These are phyloP conservation scores for Phaseolus lunatus DNA, from an alignment of 306 rosid species.

Conservation along the genomic window DNA sequence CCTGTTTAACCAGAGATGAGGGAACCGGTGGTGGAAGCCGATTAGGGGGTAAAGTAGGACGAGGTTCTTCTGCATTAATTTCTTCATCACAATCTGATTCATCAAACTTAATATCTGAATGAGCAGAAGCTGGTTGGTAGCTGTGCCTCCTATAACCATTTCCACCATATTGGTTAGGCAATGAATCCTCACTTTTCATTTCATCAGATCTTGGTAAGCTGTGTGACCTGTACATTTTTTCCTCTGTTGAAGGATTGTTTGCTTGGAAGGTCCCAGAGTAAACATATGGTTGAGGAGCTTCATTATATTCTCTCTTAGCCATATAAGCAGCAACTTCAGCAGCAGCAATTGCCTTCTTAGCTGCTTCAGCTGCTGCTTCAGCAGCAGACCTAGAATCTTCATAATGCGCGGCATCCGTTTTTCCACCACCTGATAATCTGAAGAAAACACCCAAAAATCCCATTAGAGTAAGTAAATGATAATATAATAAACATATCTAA, in stretches of 20 bases:
- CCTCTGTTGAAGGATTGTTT: constrained; percentile 45
- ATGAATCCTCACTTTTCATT: constrained; percentile 46
- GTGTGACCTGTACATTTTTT: constrained; percentile 48
- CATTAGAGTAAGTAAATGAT: neutral
- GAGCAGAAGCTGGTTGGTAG: constrained; percentile 63
- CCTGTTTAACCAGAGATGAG: constrained; percentile 50
- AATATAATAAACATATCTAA: neutral
- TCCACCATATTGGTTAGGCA: constrained; percentile 42
- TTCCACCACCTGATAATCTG: constrained; percentile 53
- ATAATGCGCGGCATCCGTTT: constrained; percentile 50
- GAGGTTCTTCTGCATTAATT: constrained; percentile 61
- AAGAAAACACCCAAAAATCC: constrained; percentile 34
- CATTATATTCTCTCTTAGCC: constrained; percentile 68
- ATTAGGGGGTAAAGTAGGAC: constrained; percentile 61
- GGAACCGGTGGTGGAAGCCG: constrained; percentile 71
- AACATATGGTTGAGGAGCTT: constrained; percentile 46
- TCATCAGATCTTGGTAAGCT: constrained; percentile 62
- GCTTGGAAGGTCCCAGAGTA: constrained; percentile 39
- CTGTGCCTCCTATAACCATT: constrained; percentile 70
- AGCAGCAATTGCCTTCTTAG: constrained; percentile 87
- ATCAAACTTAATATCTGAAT: constrained; percentile 78
- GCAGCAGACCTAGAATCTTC: constrained; percentile 77
- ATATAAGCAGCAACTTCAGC: constrained; percentile 92
- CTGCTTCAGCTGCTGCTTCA: constrained; percentile 90
- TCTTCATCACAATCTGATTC: constrained; percentile 89